Evolutionary conservation across 2,329 filamentous ascomycete genomes (phyloP).

Genomic region (Microcyclospora tardicrescens): DNA sequence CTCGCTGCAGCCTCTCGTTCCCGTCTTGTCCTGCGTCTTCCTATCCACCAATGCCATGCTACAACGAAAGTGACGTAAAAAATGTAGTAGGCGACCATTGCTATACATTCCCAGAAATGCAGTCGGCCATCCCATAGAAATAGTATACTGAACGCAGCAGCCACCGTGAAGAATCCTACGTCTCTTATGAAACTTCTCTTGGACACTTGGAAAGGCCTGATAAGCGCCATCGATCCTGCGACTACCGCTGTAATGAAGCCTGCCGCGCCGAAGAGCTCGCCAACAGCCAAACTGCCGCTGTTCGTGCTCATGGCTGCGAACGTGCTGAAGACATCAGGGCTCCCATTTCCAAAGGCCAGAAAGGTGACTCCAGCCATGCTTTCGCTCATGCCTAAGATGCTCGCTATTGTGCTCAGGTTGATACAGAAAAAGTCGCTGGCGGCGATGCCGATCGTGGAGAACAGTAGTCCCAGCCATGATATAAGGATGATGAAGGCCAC

Average conservation of each 20-base stretch:
- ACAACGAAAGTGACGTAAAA: constrained; percentile 86
- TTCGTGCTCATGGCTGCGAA: constrained; percentile 97
- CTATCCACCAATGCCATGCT: constrained; percentile 78
- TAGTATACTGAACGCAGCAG: constrained; percentile 73
- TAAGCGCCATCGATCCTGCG: constrained; percentile 90
- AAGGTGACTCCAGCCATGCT: constrained; percentile 95
- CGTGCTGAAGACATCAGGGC: constrained; percentile 94
- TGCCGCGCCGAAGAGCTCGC: constrained; percentile 87
- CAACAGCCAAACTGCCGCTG: constrained; percentile 90
- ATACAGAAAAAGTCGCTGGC: constrained; percentile 98
- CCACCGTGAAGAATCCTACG: constrained; percentile 79
- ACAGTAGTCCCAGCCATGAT: constrained; percentile 75
- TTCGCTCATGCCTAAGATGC: constrained; percentile 82
- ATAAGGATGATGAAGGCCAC: constrained; percentile 69
- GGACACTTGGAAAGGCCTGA: constrained; percentile 87
- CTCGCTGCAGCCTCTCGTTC: constrained; percentile 59
- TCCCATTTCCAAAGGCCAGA: constrained; percentile 92
- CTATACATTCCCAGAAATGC: constrained; percentile 73
- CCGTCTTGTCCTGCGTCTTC: constrained; percentile 46
- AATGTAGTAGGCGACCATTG: constrained; percentile 83
- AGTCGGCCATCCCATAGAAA: constrained; percentile 77
- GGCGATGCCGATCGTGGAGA: constrained; percentile 93
- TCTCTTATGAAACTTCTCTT: constrained; percentile 83
- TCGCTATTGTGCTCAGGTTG: constrained; percentile 86
- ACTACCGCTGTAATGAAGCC: constrained; percentile 95